Conservation (phyloP, 441 rosid species). For the Mallotus repandus region DNA sequence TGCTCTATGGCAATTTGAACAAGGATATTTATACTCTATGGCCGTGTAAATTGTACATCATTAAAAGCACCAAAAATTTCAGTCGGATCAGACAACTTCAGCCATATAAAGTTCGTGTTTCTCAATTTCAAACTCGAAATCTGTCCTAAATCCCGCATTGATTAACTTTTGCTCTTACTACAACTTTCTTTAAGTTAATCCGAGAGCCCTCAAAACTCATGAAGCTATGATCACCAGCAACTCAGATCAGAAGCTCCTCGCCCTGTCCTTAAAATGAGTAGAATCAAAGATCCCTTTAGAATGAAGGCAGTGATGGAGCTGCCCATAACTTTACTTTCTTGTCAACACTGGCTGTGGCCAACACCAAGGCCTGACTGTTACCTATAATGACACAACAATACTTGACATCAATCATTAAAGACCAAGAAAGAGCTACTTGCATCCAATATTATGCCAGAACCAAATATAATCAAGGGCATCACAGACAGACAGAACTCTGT, state of each 20-base stretch:
- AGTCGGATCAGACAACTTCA: neutral
- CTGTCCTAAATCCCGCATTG: neutral
- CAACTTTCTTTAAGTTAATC: conserved; percentile 3
- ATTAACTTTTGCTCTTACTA: neutral
- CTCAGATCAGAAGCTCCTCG: conserved; percentile 17
- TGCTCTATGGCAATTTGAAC: too few species aligned
- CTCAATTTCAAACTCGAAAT: neutral
- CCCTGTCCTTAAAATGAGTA: conserved; percentile 1
- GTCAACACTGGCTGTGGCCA: conserved; percentile 79
- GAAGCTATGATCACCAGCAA: neutral
- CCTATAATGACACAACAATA: conserved; percentile 45
- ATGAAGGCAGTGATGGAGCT: conserved; percentile 46
- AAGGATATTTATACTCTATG: too few species aligned
- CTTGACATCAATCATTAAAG: neutral
- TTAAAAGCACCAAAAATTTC: neutral
- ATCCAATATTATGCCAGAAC: neutral
- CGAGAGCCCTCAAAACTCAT: conserved; percentile 11
- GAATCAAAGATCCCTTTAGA: neutral
- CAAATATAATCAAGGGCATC: neutral
- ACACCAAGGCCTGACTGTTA: conserved; percentile 41
- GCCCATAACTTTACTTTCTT: conserved; percentile 94
- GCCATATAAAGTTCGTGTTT: neutral
- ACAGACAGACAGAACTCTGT: neutral
- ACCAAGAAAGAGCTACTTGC: neutral
- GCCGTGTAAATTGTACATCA: neutral